These are phyloP conservation scores for Takashimella tepidaria DNA, from an alignment of 1,284 basidiomycete genomes.

Conservation along the genomic window DNA sequence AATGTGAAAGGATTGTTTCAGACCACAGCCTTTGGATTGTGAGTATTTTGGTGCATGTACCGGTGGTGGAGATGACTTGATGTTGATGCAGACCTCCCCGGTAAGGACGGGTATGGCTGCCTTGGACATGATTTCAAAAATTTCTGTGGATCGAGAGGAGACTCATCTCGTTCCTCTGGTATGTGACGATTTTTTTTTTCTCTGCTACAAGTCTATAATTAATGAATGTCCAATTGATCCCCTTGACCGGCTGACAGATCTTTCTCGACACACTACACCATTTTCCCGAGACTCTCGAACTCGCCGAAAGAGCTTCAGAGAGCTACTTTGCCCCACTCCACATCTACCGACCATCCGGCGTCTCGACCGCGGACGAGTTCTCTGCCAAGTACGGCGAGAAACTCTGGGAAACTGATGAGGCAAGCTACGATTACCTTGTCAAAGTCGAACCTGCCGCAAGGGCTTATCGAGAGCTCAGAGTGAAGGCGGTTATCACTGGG, in stretches of 20 bases:
- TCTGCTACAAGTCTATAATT: conserved; percentile 41
- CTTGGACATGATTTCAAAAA: conserved; percentile 84
- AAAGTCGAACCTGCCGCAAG: conserved; percentile 94
- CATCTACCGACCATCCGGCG: conserved; percentile 74
- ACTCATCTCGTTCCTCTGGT: conserved; percentile 50
- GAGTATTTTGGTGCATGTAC: no score
- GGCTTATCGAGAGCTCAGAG: conserved; percentile 75
- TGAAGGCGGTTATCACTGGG: conserved; percentile 89
- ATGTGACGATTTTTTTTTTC: conserved; percentile 1
- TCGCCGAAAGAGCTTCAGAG: conserved; percentile 72
- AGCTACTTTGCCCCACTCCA: conserved; percentile 70
- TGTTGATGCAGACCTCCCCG: no score
- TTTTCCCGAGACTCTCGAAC: conserved; percentile 84
- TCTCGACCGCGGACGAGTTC: conserved; percentile 66
- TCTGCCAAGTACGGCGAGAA: conserved; percentile 73
- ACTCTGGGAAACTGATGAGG: conserved; percentile 86
- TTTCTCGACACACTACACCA: conserved; percentile 97
- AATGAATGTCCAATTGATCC: no score
- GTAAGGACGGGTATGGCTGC: conserved; percentile 73
- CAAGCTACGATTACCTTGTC: conserved; percentile 83
- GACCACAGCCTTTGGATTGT: conserved; percentile 87
- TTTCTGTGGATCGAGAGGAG: conserved; percentile 50
- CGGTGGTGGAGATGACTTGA: no score
- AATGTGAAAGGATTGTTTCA: conserved; percentile 70
- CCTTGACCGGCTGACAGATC: conserved; percentile 58